These are phyloP conservation scores for Tubosaeta brunneosetosa DNA, from an alignment of 768 basidiomycete species.

Conservation along the genomic window DNA sequence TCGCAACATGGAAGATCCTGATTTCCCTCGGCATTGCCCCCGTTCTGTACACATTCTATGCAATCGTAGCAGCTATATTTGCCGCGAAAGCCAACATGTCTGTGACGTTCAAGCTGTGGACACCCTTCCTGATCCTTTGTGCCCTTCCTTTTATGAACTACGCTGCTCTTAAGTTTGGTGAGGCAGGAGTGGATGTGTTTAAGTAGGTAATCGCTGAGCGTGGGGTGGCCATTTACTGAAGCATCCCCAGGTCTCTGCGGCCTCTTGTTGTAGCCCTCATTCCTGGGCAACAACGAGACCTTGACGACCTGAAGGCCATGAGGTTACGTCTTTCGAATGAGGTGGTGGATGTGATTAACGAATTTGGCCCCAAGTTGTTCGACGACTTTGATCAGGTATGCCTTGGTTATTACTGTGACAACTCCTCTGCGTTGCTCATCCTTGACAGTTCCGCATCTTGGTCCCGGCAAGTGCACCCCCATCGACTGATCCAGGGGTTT, in stretches of 20 bases:
- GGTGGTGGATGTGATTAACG: conserved; percentile 77
- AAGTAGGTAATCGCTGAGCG: conserved; percentile 58
- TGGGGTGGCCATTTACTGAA: conserved; percentile 3
- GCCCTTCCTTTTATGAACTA: conserved; percentile 85
- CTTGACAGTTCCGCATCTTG: conserved; percentile 65
- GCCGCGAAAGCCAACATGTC: conserved; percentile 65
- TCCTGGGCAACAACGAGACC: conserved; percentile 81
- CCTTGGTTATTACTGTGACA: conserved; percentile 4
- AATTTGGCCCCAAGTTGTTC: conserved; percentile 83
- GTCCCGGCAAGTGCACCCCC: conserved; percentile 81
- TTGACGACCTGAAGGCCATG: conserved; percentile 71
- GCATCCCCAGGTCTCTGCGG: conserved; percentile 67
- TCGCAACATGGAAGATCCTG: conserved; percentile 96
- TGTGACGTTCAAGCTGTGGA: conserved; percentile 59
- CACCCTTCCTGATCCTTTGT: conserved; percentile 72
- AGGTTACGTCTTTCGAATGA: conserved; percentile 77
- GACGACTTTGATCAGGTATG: conserved; percentile 81
- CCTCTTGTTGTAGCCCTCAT: conserved; percentile 84
- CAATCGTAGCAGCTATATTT: conserved; percentile 68
- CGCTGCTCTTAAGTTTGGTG: conserved; percentile 94
- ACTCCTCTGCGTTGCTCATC: conserved; percentile 1
- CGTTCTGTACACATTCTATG: conserved; percentile 79
- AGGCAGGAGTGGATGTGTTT: conserved; percentile 94
- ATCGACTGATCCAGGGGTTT: conserved; percentile 68
- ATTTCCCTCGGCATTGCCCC: conserved; percentile 91